Percentiles rank a stretch among this genome's conserved stretches.
These are phyloP conservation scores for Talaromyces borbonicus DNA, from an alignment of 495 filamentous ascomycete species.

Conservation along the genomic window DNA sequence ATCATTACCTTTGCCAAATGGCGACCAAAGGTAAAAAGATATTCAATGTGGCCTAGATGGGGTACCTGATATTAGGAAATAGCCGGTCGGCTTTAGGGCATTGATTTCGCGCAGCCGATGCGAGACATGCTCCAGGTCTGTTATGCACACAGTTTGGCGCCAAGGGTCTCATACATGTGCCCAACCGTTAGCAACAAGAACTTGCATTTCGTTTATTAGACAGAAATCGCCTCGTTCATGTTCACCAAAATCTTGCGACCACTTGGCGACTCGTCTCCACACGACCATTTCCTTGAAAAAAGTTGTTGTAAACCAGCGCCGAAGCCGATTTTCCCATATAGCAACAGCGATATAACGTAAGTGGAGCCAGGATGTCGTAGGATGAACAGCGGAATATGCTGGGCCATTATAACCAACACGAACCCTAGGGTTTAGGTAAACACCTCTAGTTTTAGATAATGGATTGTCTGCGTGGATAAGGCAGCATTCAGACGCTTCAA, in stretches of 20 bases:
- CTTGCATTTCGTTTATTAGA: conserved; percentile 78
- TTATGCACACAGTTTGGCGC: too few species aligned
- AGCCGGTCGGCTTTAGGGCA: too few species aligned
- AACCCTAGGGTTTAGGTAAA: conserved; percentile 71
- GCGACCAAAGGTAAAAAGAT: too few species aligned
- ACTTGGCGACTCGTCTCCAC: conserved; percentile 28
- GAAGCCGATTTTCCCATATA: conserved; percentile 50
- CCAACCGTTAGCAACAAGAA: conserved; percentile 67
- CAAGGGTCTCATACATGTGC: conserved; percentile 69
- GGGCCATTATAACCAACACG: conserved; percentile 57
- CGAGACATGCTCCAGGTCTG: too few species aligned
- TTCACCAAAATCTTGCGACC: conserved; percentile 24
- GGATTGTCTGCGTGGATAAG: conserved; percentile 71
- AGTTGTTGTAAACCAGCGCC: conserved; percentile 35
- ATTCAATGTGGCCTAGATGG: too few species aligned
- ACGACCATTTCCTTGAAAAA: conserved; percentile 30
- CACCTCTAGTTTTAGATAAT: conserved; percentile 41
- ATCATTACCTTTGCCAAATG: too few species aligned
- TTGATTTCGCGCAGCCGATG: too few species aligned
- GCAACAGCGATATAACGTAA: conserved; percentile 18
- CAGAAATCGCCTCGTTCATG: conserved; percentile 53
- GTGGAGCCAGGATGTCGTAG: conserved; percentile 8
- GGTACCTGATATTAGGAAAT: too few species aligned
- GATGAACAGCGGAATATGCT: conserved; percentile 47
- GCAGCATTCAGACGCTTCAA: conserved; percentile 79